phyloP scores from a whole-genome alignment of 2,329 filamentous ascomycete species.

The Scedosporium dehoogii region DNA sequence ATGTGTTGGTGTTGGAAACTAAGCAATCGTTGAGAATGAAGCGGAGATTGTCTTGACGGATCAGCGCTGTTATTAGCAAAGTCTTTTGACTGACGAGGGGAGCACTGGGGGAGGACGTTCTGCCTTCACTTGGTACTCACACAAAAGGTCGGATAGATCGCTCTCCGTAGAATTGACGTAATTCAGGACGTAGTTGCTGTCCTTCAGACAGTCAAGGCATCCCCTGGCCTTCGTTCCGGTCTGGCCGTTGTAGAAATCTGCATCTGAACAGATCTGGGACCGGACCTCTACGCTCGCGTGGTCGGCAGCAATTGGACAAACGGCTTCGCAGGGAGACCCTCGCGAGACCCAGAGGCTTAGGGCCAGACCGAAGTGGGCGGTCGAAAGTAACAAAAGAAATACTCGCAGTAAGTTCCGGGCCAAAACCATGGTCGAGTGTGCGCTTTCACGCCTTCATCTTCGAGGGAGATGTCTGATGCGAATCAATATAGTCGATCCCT shows the following conservation, averaged over 20 bases:
- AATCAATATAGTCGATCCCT: too few relatives aligned
- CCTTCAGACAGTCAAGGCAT: constrained; percentile 36
- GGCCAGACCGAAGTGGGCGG: too few relatives aligned
- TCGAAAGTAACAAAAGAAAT: too few relatives aligned
- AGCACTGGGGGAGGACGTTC: too few relatives aligned
- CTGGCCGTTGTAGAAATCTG: constrained; percentile 24
- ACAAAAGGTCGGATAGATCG: constrained; percentile 35
- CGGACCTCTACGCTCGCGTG: constrained; percentile 35
- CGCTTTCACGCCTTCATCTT: too few relatives aligned
- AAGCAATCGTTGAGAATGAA: constrained; percentile 38
- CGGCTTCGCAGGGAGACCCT: not conserved
- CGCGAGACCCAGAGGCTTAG: too few relatives aligned
- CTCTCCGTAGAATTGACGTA: constrained; percentile 26
- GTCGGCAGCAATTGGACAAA: constrained; percentile 20
- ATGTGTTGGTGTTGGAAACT: constrained; percentile 20
- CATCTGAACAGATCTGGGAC: constrained; percentile 26
- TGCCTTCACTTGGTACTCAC: not conserved
- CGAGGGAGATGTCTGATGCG: too few relatives aligned
- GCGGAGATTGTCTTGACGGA: constrained; percentile 29
- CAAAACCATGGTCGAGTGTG: too few relatives aligned
- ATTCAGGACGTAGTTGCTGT: constrained; percentile 29
- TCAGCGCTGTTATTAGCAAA: not conserved
- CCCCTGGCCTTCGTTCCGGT: constrained; percentile 34
- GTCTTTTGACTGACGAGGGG: not conserved
- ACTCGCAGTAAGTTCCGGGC: too few relatives aligned